These are phyloP conservation scores for Prunus dulcis DNA, from an alignment of 306 rosid genomes.

Conservation along the genomic window DNA sequence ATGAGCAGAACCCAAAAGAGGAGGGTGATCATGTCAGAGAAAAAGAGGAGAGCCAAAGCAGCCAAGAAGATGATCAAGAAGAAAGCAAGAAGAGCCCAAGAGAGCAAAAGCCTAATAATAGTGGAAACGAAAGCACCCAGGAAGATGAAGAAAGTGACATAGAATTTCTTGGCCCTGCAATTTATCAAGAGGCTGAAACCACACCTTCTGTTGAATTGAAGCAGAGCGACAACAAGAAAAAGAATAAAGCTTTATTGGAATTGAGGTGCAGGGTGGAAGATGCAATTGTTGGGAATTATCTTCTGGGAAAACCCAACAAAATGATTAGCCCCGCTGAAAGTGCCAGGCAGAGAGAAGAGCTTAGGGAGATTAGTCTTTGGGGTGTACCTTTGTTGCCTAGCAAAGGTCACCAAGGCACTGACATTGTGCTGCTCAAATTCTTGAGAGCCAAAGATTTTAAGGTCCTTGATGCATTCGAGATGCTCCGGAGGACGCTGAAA, in stretches of 20 bases:
- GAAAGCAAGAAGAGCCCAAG: not conserved
- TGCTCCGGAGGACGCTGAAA: slow-evolving; percentile 56
- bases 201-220: slow-evolving; percentile 25
- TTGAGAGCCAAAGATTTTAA: slow-evolving; percentile 63
- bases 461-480: slow-evolving; percentile 59
- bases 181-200: not conserved
- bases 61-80: not conserved
- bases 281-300: slow-evolving; percentile 57
- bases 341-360: slow-evolving; percentile 14
- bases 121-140: not conserved
- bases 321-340: slow-evolving; percentile 4
- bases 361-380: slow-evolving; percentile 57
- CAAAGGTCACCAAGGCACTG: slow-evolving; percentile 69
- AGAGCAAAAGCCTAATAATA: too few relatives aligned
- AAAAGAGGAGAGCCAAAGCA: not conserved
- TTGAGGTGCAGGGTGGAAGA: slow-evolving; percentile 67
- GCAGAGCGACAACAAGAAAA: slow-evolving; percentile 48
- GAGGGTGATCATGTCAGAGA: slow-evolving; percentile 9
- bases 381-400: slow-evolving; percentile 84
- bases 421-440: slow-evolving; percentile 60
- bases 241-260: slow-evolving; percentile 50
- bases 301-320: slow-evolving; percentile 36
- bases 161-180: slow-evolving; percentile 19
- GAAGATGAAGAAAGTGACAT: slow-evolving; percentile 23
- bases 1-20: slow-evolving; percentile 12